Percentiles rank a stretch among this genome's conserved stretches.
Conservation (phyloP, 2,329 filamentous ascomycete species). For the Colletotrichum sp. region DNA sequence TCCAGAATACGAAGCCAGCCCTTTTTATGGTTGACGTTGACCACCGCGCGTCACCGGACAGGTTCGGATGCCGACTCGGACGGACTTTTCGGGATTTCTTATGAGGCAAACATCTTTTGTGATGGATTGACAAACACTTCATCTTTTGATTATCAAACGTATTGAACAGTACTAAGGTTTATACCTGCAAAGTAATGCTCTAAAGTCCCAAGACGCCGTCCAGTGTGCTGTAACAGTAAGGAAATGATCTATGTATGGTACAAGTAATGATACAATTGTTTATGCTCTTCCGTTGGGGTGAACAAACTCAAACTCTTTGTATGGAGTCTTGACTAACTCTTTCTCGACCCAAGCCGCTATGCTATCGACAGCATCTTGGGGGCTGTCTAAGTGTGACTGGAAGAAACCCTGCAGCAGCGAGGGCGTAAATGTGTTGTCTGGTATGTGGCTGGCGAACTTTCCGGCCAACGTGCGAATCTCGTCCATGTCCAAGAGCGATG, state of each 20-base stretch:
- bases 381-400: slow-evolving; percentile 46
- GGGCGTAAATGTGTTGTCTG: slow-evolving; percentile 50
- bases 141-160: fast-evolving
- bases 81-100: background rate
- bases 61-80: background rate
- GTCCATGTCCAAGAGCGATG: slow-evolving; percentile 26
- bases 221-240: background rate
- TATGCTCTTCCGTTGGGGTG: background rate
- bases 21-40: background rate
- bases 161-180: background rate
- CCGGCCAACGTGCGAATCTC: slow-evolving; percentile 51
- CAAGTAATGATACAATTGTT: background rate
- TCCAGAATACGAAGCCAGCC: background rate
- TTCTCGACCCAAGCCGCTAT: slow-evolving; percentile 41
- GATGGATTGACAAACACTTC: fast-evolving
- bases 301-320: slow-evolving; percentile 35
- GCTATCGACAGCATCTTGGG: slow-evolving; percentile 36
- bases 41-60: background rate
- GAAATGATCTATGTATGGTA: background rate
- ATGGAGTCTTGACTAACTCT: slow-evolving; percentile 32
- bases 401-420: slow-evolving; percentile 56
- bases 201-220: background rate
- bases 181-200: background rate
- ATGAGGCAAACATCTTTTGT: fast-evolving
- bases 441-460: slow-evolving; percentile 60